Base-by-base conservation (phyloP, 176 grass and related monocot species). In the Neostapfia colusana region DNA sequence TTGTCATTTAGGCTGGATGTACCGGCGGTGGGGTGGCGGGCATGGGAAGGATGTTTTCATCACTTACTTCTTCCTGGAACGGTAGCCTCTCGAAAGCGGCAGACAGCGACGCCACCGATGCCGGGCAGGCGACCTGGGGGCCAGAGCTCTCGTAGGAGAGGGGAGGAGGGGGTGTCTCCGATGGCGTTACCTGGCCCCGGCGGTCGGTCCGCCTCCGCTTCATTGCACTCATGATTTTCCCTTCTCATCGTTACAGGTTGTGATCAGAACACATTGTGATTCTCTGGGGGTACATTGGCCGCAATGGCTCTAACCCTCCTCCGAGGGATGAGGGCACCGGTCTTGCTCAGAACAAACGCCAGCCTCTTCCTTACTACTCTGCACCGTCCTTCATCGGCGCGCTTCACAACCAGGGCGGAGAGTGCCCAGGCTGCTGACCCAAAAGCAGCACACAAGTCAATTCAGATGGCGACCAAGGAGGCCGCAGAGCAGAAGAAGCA, bases 281-380 rank as follows among this genome's bases (percentile, higher is more conserved):
- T 44, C 7, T 11, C 8, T 4, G 4, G 40, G 27, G 43, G 12
- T 0, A 5, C 67, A 67, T 20, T 25, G 35, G 5, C n/a, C 14
- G 4, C 41, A 42, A 98, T 93, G 95, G 87, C 91, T 69, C 81
- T 94, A 18, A 87, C 83, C 2, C 67, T 84, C 63, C 86, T 92
- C 85, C 77, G 89, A 67, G 89, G 91, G 55, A 81, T 92, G 26
- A 71, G 77, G 72, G 85, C 58, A n/a, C 73, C 71, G 7, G 25
- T 72, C 21, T 70, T 63, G n/a, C 65, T 42, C 17, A 62, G 51
- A 59, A 20, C 5, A 12, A 84, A 79, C 42, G 0, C 71, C 17
- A 72, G 56, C 15, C 40, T 85, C 21, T 73, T 97, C 79, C 83
- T 26, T 55, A 73, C 79, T 72, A 61, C 87, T 7, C 67, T 80